These are phyloP conservation scores for Choanephora cucurbitarum DNA, from an alignment of 371 early-diverging fungal genomes.

Conservation along the genomic window DNA sequence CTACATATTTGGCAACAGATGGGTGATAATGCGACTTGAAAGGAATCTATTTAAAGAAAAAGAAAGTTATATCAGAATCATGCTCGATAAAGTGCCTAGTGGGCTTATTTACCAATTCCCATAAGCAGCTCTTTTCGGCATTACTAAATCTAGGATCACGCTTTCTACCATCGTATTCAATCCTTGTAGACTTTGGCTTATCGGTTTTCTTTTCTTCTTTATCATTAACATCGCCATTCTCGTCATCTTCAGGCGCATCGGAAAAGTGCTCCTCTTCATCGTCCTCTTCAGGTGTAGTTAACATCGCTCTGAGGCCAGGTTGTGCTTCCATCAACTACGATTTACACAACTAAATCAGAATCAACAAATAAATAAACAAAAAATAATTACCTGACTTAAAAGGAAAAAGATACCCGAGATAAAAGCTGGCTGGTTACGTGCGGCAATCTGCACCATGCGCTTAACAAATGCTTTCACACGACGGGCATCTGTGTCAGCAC, in stretches of 20 bases:
- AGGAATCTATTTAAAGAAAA: slow-evolving; percentile 42
- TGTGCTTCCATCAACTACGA: slow-evolving; percentile 41
- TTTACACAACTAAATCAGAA: not conserved
- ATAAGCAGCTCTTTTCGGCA: slow-evolving; percentile 82
- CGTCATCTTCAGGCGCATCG: slow-evolving; percentile 51
- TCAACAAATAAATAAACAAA: not conserved
- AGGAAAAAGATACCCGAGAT: slow-evolving; percentile 84
- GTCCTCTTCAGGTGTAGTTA: slow-evolving; percentile 74
- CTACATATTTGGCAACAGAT: slow-evolving; percentile 81
- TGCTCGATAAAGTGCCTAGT: not conserved
- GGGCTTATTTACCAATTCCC: slow-evolving; percentile 77
- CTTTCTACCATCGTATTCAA: slow-evolving; percentile 80
- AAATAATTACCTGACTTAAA: slow-evolving; percentile 69
- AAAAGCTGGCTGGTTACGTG: slow-evolving; percentile 79
- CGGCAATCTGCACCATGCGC: slow-evolving; percentile 82
- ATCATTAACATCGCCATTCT: slow-evolving; percentile 50
- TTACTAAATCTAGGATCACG: slow-evolving; percentile 85
- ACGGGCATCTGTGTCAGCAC: slow-evolving; percentile 68
- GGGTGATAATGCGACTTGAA: slow-evolving; percentile 91
- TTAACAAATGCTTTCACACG: slow-evolving; percentile 87
- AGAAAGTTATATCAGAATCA: not conserved
- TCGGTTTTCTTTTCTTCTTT: slow-evolving; percentile 14
- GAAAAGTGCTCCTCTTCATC: slow-evolving; percentile 66
- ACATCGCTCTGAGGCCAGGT: slow-evolving; percentile 57
- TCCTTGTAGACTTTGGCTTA: slow-evolving; percentile 19